phyloP scores from a whole-genome alignment of 768 basidiomycete species.

The Boletus pseudo-olivaceus region DNA sequence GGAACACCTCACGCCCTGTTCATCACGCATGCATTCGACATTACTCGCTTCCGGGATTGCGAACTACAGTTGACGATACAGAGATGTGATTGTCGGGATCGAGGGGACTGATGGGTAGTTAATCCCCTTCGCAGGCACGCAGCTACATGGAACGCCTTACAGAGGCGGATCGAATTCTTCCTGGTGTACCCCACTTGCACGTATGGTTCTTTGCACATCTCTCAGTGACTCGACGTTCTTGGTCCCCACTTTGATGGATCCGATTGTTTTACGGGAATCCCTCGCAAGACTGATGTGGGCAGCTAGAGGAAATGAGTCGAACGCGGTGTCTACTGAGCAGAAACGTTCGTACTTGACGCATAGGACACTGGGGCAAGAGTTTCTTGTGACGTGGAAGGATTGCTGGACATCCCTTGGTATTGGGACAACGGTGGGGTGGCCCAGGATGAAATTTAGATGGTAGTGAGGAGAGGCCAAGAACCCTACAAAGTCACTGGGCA shows the following conservation, averaged over 20 bases:
- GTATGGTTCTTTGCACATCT: too few species aligned
- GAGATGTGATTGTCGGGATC: too few species aligned
- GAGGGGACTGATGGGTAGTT: too few species aligned
- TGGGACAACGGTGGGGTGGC: too few species aligned
- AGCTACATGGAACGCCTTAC: too few species aligned
- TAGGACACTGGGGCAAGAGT: background rate
- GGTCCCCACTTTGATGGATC: background rate
- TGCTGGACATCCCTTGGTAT: background rate
- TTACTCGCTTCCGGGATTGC: too few species aligned
- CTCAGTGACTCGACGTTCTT: background rate
- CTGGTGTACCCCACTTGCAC: too few species aligned
- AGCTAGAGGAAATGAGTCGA: background rate
- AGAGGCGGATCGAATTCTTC: too few species aligned
- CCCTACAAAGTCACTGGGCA: background rate
- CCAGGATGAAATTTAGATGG: background rate
- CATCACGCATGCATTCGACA: too few species aligned
- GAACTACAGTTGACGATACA: too few species aligned
- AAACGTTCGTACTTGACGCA: slow-evolving; percentile 1
- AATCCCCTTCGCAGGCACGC: too few species aligned
- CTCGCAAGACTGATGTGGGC: slow-evolving; percentile 3
- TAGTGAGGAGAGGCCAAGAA: background rate
- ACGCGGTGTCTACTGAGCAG: background rate
- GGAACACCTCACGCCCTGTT: too few species aligned
- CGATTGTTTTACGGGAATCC: slow-evolving; percentile 4
- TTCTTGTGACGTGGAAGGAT: background rate